Percentiles rank a stretch among this genome's conserved stretches.
phyloP scores from a whole-genome alignment of 768 basidiomycete genomes.

The Lentinus brumalis region DNA sequence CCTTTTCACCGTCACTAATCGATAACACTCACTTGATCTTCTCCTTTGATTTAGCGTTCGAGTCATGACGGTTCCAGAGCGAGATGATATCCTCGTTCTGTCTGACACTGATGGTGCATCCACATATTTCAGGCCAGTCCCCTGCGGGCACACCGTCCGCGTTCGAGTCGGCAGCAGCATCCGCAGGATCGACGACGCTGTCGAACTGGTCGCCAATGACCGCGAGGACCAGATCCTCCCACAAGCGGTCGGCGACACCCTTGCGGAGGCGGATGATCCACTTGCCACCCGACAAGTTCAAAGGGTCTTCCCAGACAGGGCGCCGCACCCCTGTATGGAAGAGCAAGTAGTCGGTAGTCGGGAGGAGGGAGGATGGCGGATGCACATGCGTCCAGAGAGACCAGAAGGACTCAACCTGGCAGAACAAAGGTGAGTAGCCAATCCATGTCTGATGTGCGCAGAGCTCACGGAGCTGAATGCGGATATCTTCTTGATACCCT shows the following conservation, averaged over 20 bases:
- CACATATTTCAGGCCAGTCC: slow-evolving; percentile 85
- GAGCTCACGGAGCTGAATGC: slow-evolving; percentile 80
- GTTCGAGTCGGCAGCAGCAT: slow-evolving; percentile 41
- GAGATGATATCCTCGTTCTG: slow-evolving; percentile 94
- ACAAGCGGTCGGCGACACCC: slow-evolving; percentile 85
- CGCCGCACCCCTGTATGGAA: slow-evolving; percentile 85
- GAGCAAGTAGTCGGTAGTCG: slow-evolving; percentile 93
- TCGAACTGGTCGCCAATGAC: slow-evolving; percentile 92
- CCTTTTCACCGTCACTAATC: not conserved
- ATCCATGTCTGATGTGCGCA: not conserved
- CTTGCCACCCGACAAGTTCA: slow-evolving; percentile 86
- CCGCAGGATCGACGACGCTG: slow-evolving; percentile 46
- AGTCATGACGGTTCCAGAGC: slow-evolving; percentile 88
- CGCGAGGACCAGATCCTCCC: slow-evolving; percentile 88
- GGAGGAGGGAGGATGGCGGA: slow-evolving; percentile 78
- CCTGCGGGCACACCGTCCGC: slow-evolving; percentile 23
- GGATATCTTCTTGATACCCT: slow-evolving; percentile 91
- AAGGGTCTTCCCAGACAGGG: slow-evolving; percentile 95
- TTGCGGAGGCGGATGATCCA: slow-evolving; percentile 95
- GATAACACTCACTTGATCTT: slow-evolving; percentile 67
- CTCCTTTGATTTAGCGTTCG: slow-evolving; percentile 73
- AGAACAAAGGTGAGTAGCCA: not conserved
- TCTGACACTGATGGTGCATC: slow-evolving; percentile 92
- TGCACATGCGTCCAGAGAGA: slow-evolving; percentile 90
- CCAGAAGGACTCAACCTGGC: slow-evolving; percentile 93